Conservation (phyloP, 2,329 filamentous ascomycete species). For the Samsoniella hepiali region DNA sequence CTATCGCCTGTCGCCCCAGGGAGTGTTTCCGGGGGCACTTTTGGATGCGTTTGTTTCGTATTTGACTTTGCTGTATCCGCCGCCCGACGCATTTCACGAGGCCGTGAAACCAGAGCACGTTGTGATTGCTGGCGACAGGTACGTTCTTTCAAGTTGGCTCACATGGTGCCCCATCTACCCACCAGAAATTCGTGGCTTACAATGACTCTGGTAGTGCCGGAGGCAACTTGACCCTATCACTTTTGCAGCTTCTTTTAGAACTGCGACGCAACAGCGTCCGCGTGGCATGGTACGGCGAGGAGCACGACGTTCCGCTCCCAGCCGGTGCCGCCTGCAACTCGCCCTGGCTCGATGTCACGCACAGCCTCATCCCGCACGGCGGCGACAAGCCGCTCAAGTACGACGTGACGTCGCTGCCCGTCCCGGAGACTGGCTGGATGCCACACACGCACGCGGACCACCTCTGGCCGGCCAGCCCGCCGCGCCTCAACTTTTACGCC, state of each 20-base stretch:
- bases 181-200: not conserved
- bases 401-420: slow-evolving; percentile 51
- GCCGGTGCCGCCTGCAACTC: slow-evolving; percentile 61
- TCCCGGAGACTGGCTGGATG: slow-evolving; percentile 26
- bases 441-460: slow-evolving; percentile 39
- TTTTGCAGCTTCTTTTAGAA: slow-evolving; percentile 67
- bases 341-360: slow-evolving; percentile 70
- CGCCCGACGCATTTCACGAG: slow-evolving; percentile 62
- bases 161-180: not conserved
- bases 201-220: slow-evolving; percentile 53
- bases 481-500: slow-evolving; percentile 52
- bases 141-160: slow-evolving; percentile 19
- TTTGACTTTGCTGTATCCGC: slow-evolving; percentile 69
- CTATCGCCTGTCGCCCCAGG: slow-evolving; percentile 71
- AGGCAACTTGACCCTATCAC: slow-evolving; percentile 63
- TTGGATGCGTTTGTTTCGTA: slow-evolving; percentile 72
- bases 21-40: slow-evolving; percentile 70
- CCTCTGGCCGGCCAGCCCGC: slow-evolving; percentile 56
- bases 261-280: slow-evolving; percentile 46
- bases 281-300: slow-evolving; percentile 58
- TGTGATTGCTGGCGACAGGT: slow-evolving; percentile 69
- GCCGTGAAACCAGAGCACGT: slow-evolving; percentile 64
- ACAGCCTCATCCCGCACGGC: slow-evolving; percentile 41
- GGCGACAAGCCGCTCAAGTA: slow-evolving; percentile 26
- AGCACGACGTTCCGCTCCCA: slow-evolving; percentile 61